Evolutionary conservation across 2,329 filamentous ascomycete genomes (phyloP).

Genomic region (Epichloe sibirici): DNA sequence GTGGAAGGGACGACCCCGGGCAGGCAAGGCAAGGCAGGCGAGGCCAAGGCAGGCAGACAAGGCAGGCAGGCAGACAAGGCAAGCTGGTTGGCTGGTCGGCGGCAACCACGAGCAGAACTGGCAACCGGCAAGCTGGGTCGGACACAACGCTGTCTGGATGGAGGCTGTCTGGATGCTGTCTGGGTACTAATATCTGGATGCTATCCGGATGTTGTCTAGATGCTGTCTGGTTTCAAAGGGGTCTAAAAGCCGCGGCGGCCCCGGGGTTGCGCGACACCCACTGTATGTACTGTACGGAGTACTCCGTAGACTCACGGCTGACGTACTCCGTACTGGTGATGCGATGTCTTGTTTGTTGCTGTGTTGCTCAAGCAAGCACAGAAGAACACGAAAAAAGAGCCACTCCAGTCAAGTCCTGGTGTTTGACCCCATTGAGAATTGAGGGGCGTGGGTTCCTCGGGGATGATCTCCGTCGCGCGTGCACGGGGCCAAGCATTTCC

Average conservation of each 20-base stretch:
- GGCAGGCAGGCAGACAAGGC: not conserved
- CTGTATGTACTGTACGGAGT: not conserved
- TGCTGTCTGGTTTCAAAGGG: too few species aligned
- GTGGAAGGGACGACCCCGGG: not conserved
- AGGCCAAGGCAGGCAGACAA: not conserved
- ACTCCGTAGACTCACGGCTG: too few species aligned
- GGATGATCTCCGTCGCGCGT: conserved; percentile 9
- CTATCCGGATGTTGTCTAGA: too few species aligned
- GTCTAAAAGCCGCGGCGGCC: too few species aligned
- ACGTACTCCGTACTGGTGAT: not conserved
- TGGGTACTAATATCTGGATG: too few species aligned
- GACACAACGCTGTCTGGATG: too few species aligned
- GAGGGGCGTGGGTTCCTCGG: conserved; percentile 14
- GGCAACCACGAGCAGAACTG: not conserved
- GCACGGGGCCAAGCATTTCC: not conserved
- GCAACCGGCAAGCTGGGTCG: not conserved
- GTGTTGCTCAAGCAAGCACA: too few species aligned
- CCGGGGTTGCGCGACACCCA: too few species aligned
- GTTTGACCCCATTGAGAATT: conserved; percentile 21
- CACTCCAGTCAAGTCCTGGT: conserved; percentile 20
- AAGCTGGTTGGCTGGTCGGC: not conserved
- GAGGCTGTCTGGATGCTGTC: too few species aligned
- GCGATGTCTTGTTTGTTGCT: not conserved
- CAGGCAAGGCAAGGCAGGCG: not conserved
- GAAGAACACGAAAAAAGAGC: conserved; percentile 16